Evolutionary conservation across 345 rosid species (phyloP).

Genomic region (Draba incana): DNA sequence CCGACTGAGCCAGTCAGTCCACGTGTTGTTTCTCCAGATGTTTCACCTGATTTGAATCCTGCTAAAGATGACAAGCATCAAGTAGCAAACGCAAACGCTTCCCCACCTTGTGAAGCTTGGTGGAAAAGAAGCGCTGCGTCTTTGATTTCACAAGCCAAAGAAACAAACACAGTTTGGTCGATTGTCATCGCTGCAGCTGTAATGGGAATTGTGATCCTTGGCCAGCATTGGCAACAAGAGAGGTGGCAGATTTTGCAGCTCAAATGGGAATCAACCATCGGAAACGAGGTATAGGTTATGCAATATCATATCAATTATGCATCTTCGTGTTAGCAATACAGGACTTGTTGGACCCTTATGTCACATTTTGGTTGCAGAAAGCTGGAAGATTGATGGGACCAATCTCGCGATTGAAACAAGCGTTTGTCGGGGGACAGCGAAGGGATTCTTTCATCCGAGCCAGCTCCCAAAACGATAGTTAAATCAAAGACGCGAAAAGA

Average conservation of each 20-base stretch:
- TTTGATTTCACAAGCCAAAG: slow-evolving; percentile 76
- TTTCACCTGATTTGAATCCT: slow-evolving; percentile 42
- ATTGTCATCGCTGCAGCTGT: slow-evolving; percentile 90
- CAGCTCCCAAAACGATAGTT: slow-evolving; percentile 53
- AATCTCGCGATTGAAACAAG: slow-evolving; percentile 76
- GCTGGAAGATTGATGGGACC: slow-evolving; percentile 70
- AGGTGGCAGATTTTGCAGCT: slow-evolving; percentile 86
- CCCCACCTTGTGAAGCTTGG: slow-evolving; percentile 87
- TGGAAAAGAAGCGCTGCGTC: slow-evolving; percentile 92
- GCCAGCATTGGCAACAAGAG: slow-evolving; percentile 93
- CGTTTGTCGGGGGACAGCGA: slow-evolving; percentile 73
- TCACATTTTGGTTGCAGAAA: slow-evolving; percentile 49
- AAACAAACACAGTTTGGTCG: slow-evolving; percentile 90
- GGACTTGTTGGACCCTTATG: background rate
- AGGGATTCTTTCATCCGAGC: slow-evolving; percentile 64
- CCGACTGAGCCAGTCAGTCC: slow-evolving; percentile 45
- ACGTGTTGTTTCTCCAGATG: slow-evolving; percentile 44
- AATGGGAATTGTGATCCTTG: slow-evolving; percentile 90
- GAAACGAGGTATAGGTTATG: slow-evolving; percentile 57
- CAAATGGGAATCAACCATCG: slow-evolving; percentile 74
- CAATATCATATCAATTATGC: background rate
- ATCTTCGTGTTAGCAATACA: background rate
- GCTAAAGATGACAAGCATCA: slow-evolving; percentile 48
- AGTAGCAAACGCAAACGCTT: slow-evolving; percentile 34
- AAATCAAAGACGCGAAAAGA: background rate